phyloP scores from a whole-genome alignment of 345 rosid species.

The Adansonia digitata region DNA sequence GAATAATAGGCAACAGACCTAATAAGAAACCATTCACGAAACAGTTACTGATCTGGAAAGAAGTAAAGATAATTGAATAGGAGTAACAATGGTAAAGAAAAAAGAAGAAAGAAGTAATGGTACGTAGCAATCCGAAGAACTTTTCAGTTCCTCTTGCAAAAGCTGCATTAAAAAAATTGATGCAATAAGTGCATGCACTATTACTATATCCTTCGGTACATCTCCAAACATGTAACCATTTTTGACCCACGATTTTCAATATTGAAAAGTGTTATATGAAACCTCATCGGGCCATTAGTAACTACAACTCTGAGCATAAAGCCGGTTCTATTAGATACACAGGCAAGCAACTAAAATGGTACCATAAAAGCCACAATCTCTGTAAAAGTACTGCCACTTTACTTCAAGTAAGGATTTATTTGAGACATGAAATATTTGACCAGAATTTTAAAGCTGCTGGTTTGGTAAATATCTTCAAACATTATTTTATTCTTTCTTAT shows the following conservation, averaged over 20 bases:
- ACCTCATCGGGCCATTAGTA: background rate
- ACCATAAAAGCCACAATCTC: background rate
- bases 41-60: background rate
- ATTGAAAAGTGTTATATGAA: background rate
- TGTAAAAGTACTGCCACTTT: background rate
- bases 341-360: background rate
- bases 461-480: background rate
- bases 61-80: background rate
- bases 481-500: background rate
- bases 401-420: background rate
- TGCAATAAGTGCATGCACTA: background rate
- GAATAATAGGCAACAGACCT: slow-evolving; percentile 93
- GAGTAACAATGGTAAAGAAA: background rate
- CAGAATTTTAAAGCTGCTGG: background rate
- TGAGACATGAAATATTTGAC: background rate
- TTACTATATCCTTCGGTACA: background rate
- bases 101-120: background rate
- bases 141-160: background rate
- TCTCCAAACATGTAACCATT: background rate
- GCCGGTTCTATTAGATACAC: background rate
- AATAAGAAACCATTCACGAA: slow-evolving; percentile 15
- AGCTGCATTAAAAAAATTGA: background rate
- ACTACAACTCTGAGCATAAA: background rate
- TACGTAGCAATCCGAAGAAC: background rate
- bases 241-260: background rate